phyloP scores from a whole-genome alignment of 2,329 filamentous ascomycete species.

The Colletotrichum salicis region DNA sequence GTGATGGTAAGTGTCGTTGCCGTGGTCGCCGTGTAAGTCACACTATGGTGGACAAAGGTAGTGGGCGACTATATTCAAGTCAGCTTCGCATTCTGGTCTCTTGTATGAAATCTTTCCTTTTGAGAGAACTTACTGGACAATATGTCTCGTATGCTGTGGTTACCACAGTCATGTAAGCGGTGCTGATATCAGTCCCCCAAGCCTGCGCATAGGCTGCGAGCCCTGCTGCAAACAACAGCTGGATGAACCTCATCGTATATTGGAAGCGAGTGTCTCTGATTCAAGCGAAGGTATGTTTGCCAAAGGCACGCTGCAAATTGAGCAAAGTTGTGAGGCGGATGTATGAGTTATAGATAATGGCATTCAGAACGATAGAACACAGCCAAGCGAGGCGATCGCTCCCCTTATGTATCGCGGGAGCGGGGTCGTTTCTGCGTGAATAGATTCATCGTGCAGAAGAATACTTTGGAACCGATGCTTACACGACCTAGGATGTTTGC shows the following conservation, averaged over 20 bases:
- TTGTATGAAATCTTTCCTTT: not conserved
- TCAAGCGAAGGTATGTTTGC: conserved; percentile 35
- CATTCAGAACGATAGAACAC: not conserved
- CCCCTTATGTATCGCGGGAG: conserved; percentile 24
- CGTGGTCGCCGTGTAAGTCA: conserved; percentile 56
- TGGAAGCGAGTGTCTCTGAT: conserved; percentile 39
- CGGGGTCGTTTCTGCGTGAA: not conserved
- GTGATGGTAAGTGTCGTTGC: conserved; percentile 57
- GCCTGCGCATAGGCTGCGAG: conserved; percentile 45
- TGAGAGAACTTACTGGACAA: conserved; percentile 52
- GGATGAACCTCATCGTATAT: conserved; percentile 49
- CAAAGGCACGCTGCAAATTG: conserved; percentile 38
- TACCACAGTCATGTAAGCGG: conserved; percentile 49
- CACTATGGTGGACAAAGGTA: conserved; percentile 51
- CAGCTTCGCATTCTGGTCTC: not conserved
- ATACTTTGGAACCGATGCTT: conserved; percentile 6
- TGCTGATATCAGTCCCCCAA: conserved; percentile 37
- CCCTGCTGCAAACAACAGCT: conserved; percentile 46
- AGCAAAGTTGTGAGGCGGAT: conserved; percentile 29
- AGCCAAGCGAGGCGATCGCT: conserved; percentile 8
- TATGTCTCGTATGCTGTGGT: conserved; percentile 52
- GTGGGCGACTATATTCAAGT: conserved; percentile 45
- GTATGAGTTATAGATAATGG: not conserved
- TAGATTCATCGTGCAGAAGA: conserved; percentile 18
- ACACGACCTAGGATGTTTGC: conserved; percentile 9